Conservation (phyloP, 2,329 filamentous ascomycete genomes). For the Fusarium sp. region DNA sequence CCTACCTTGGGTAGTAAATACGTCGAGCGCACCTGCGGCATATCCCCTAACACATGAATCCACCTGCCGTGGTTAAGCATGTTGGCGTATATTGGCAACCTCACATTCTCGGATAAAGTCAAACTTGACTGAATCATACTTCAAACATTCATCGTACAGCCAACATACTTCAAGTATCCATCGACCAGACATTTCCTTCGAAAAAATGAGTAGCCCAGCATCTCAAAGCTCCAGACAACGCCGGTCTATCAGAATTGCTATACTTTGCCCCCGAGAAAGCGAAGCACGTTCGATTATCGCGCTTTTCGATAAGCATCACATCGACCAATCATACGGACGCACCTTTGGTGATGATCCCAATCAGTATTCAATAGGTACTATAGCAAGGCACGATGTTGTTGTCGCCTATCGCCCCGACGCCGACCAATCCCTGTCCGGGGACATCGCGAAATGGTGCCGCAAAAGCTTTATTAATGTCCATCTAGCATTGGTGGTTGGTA, state of each 20-base stretch:
- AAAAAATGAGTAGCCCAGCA: not conserved
- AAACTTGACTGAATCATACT: not conserved
- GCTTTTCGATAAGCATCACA: not conserved
- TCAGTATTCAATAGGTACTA: not conserved
- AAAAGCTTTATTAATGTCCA: slow-evolving; percentile 5
- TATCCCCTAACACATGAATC: not conserved
- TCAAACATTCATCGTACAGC: not conserved
- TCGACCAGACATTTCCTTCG: not conserved
- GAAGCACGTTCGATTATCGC: not conserved
- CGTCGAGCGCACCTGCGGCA: not conserved
- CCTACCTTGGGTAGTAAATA: not conserved
- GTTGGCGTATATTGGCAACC: not conserved
- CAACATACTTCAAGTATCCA: not conserved
- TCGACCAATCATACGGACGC: not conserved
- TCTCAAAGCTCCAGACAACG: not conserved
- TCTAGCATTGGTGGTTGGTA: not conserved
- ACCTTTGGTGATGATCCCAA: not conserved
- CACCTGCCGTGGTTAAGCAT: not conserved
- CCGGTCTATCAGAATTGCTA: not conserved
- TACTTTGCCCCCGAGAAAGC: not conserved
- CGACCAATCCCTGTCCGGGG: not conserved
- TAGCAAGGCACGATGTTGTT: slow-evolving; percentile 8
- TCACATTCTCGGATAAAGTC: not conserved
- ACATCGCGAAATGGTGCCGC: not conserved
- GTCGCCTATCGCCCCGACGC: not conserved